Evolutionary conservation across 2,329 filamentous ascomycete species (phyloP), one percentile per base, ranked within the genome.

Genomic region (Pseudopithomyces maydicus): DNA sequence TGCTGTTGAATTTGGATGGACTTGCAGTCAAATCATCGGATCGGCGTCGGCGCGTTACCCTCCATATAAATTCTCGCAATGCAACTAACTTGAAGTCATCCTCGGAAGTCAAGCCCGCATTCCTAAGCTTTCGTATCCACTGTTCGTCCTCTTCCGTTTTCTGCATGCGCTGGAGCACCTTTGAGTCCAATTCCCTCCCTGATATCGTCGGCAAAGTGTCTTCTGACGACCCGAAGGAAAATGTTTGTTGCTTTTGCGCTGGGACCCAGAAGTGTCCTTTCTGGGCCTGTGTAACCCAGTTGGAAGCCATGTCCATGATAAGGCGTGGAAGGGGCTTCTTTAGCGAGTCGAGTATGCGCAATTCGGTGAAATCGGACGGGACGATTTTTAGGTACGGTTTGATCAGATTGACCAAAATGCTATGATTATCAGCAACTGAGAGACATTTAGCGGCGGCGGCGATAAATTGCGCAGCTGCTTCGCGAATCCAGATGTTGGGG

Each of bases 131-230:
- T 14, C 85, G 82, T n/a, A 99, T 80, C 93, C 95, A 98, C 64
- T 92, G 87, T 60, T 97, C 92, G 70, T 99, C 95, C 73, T 98
- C 94, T 8, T 96, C 92, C 64, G 93, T 97, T 70, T 88, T 93
- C 0, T 84, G 78, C 3, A 90, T 79, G 63, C 85, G 87, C 61
- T 81, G 83, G 26, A 95, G 77, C 10, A 86, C 81, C 65, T 83
- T 84, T 47, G 79, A 73, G 36, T 82, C 82, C 51, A 83, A 73
- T 58, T 89, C 87, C 67, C 80, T 82, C 45, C 84, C 80, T 44
- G 84, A 82, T 58, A 85, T 82, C 2, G 81, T 79, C 11, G 84
- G 81, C 20, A 85, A 67, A 15, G 81, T 74, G 23, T 79, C 76
- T n/a, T 83, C 83, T 15, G 84, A 79, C 6, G 85, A 83, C 1